These are phyloP conservation scores for Leishmania amazonensis DNA, from an alignment of 208 protist genomes.

Conservation along the genomic window DNA sequence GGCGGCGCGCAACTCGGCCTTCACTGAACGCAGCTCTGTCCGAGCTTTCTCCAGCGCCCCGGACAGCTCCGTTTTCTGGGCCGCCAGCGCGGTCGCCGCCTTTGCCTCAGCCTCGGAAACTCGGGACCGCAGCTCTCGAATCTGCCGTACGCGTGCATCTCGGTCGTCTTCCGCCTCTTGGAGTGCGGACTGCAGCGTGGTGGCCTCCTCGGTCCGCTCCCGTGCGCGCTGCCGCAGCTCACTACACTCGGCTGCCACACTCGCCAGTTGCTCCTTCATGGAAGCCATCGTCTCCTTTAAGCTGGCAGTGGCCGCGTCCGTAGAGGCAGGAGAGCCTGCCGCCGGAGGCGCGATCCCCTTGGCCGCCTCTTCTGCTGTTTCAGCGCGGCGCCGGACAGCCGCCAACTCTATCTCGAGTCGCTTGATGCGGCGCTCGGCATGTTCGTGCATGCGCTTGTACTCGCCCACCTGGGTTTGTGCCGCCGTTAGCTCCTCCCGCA, in stretches of 20 bases:
- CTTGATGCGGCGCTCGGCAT: slow-evolving; percentile 17
- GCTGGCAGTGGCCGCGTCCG: background rate
- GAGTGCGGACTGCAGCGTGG: slow-evolving; percentile 9
- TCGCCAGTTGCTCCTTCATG: slow-evolving; percentile 3
- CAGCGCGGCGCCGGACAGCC: background rate
- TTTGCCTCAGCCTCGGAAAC: background rate
- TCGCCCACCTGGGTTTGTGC: slow-evolving; percentile 6
- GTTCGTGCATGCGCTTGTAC: slow-evolving; percentile 19
- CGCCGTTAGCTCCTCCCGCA: slow-evolving; percentile 17
- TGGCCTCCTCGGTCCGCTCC: slow-evolving; percentile 16
- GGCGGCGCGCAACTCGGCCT: slow-evolving; percentile 3
- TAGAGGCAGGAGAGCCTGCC: background rate
- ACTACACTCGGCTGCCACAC: background rate
- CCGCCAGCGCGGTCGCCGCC: background rate
- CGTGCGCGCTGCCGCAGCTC: slow-evolving; percentile 8
- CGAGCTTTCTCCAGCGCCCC: slow-evolving; percentile 1
- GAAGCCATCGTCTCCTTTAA: background rate
- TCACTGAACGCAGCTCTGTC: background rate
- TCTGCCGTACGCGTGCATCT: slow-evolving; percentile 15
- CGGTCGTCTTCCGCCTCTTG: slow-evolving; percentile 16
- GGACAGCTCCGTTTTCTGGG: background rate
- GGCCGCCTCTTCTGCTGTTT: background rate
- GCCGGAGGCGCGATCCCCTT: background rate
- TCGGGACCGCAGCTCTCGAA: slow-evolving; percentile 12
- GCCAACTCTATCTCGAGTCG: slow-evolving; percentile 23